phyloP scores from a whole-genome alignment of 2,329 filamentous ascomycete genomes.

The Mycocentrospora acerina region DNA sequence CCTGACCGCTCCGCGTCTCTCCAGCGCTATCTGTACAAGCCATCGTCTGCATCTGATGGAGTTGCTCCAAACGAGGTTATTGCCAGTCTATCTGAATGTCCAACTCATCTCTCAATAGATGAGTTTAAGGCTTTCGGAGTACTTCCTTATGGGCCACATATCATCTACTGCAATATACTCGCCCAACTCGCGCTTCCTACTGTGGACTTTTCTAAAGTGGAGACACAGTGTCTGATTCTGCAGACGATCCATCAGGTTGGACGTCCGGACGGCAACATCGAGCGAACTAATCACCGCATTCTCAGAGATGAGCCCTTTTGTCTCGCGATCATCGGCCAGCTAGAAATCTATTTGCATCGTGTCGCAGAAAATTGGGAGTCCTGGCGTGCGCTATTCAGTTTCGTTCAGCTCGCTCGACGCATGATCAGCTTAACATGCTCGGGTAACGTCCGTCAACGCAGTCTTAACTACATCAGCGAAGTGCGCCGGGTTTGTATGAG shows the following conservation, averaged over 20 bases:
- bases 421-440: slow-evolving; percentile 45
- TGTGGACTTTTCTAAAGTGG: slow-evolving; percentile 54
- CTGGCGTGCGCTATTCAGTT: slow-evolving; percentile 42
- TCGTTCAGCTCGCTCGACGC: slow-evolving; percentile 47
- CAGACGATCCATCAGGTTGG: slow-evolving; percentile 56
- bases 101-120: slow-evolving; percentile 50
- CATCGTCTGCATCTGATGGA: slow-evolving; percentile 25
- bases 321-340: slow-evolving; percentile 11
- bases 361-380: slow-evolving; percentile 40
- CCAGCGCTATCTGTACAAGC: slow-evolving; percentile 46
- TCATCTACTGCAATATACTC: slow-evolving; percentile 61
- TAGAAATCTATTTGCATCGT: slow-evolving; percentile 12
- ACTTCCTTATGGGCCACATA: slow-evolving; percentile 49
- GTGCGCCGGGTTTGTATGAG: slow-evolving; percentile 38
- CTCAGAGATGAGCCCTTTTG: slow-evolving; percentile 41
- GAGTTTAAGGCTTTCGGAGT: slow-evolving; percentile 57
- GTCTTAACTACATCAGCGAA: slow-evolving; percentile 34
- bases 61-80: slow-evolving; percentile 55
- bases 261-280: slow-evolving; percentile 16
- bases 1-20: slow-evolving; percentile 35
- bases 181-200: slow-evolving; percentile 50
- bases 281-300: slow-evolving; percentile 42
- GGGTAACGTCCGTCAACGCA: slow-evolving; percentile 15
- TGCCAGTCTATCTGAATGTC: slow-evolving; percentile 43
- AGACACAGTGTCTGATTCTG: slow-evolving; percentile 51